Evolutionary conservation across 2,329 filamentous ascomycete species (phyloP), one percentile per base, ranked within the genome.

Genomic region (Aspergillus latus): DNA sequence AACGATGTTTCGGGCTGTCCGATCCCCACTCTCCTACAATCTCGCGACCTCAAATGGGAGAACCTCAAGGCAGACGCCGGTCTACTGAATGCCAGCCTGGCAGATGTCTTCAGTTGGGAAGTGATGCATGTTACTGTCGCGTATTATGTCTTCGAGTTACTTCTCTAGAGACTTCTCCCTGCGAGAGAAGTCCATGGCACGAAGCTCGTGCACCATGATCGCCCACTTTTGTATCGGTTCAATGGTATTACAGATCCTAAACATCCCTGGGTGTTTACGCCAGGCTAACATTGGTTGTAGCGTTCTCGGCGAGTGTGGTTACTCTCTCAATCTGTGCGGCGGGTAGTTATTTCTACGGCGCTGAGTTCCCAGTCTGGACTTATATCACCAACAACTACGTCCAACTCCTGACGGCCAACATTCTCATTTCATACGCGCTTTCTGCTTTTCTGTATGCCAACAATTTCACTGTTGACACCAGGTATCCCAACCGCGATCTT

Each of bases 1-100:
- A 97, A 96, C 76, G 92, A 96, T 70, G 79, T 93, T 59, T 87
- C 90, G 8, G 92, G 93, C 56, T 97, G 92, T 69, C 92, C 92
- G 42, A 86, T 88, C 2, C 90, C 92, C 5, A 89, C 88, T 5
- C 80, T 92, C 6, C 81, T 95, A 29, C 80, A 82, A 61, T 90
- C 88, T 34, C 84, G 81, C 58, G 87, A 82, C 5, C 76, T 95
- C 52, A 85, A 84, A 42, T 76, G 90, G 52, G 82, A 86, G 13
- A 82, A 83, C 62, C 76, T 96, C 62, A 92, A 91, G 77, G 72
- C 79, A 54, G 90, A 96, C 66, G 83, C 89, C 34, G 90, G 88
- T 66, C 95, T 91, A 89, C 87, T 86, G 1, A 74, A 78, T 76
- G 55, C 88, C 87, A 4, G 76, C 94, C 51, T 80, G 83, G 59